Percentiles rank a stretch among this genome's conserved stretches.
phyloP scores from a whole-genome alignment of 352 stramenopile genomes.

The Phytophthora citrophthora region DNA sequence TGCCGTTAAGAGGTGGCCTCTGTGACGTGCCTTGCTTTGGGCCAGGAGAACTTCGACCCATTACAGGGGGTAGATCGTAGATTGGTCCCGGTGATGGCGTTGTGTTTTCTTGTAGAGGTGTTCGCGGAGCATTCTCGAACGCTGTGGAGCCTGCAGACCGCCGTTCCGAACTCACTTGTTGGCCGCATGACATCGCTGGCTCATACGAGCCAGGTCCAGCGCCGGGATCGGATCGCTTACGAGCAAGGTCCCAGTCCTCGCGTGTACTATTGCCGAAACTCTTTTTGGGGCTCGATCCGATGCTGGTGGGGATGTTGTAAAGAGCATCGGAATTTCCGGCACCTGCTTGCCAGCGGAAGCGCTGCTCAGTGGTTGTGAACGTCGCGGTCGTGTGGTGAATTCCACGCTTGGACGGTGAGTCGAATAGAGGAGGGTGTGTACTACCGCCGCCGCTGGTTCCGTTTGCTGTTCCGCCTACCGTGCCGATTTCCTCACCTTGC shows the following conservation, averaged over 20 bases:
- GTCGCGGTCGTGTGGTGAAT: conserved; percentile 74
- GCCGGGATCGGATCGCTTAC: conserved; percentile 67
- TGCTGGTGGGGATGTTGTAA: conserved; percentile 71
- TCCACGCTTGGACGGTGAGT: conserved; percentile 76
- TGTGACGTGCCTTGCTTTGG: conserved; percentile 71
- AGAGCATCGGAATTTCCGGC: conserved; percentile 64
- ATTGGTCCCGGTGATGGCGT: conserved; percentile 78
- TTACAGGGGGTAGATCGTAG: conserved; percentile 66
- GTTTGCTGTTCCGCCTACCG: conserved; percentile 26
- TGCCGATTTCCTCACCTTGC: conserved; percentile 15
- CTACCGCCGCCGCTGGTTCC: conserved; percentile 26
- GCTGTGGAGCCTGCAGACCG: conserved; percentile 54
- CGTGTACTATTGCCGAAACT: conserved; percentile 82
- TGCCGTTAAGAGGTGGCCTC: conserved; percentile 60
- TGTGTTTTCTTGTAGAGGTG: conserved; percentile 50
- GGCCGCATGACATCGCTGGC: conserved; percentile 55
- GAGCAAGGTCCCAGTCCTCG: conserved; percentile 77
- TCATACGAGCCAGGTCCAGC: conserved; percentile 77
- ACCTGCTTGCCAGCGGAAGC: conserved; percentile 77
- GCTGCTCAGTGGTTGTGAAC: conserved; percentile 68
- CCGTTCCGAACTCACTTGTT: conserved; percentile 60
- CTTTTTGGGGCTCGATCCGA: conserved; percentile 64
- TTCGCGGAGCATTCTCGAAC: conserved; percentile 72
- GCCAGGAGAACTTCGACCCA: conserved; percentile 44
- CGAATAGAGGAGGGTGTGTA: conserved; percentile 60